Evolutionary conservation across 805 yeast genomes (phyloP), one percentile per base, ranked within the genome.

Genomic region (Lachancea nothofagi): DNA sequence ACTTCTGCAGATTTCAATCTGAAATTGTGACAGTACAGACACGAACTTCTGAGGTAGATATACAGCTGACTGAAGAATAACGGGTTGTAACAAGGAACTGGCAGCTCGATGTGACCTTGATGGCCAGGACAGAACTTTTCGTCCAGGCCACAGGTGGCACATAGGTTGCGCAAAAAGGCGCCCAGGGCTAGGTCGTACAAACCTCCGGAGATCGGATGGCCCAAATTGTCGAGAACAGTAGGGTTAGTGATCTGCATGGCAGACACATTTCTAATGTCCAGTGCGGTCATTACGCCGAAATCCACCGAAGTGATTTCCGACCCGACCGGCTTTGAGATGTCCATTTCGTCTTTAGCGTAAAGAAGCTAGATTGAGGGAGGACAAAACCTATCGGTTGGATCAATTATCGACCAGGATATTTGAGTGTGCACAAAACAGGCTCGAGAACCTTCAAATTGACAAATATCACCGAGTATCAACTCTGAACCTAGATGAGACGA

Each of bases 91-190:
- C 86, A 94, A 3, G 97, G 95, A 29, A 88, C 81, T 5, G 99
- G 99, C 48, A 93, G 73, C 61, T 90, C 97, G 48, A 93, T 88
- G 63, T 93, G 98, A 45, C 99, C 99, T 63, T 88, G 87, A 63
- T 93, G 99, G 33, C 99, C 99, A 3, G 97, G 97, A 69, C 99
- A 93, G 53, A 77, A 80, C 57, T 83, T 79, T 51, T 90, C 97
- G 60, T 89, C 96, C 46, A 90, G 71, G 14, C 97, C 96, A 75
- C 99, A 93, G 1, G 97, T 90, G 17, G 93, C 74, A 75, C 99
- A 88, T 43, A 84, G 71, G 61, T 90, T 86, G 56, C 81, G 75
- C 46, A 87, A 69, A 56, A 88, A 93, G 0, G 98, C 97, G 49
- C 99, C 99, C 29, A 93, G 68, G n/a, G 96, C 79, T 46, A 90